Base-by-base conservation (phyloP, 495 filamentous ascomycete species). In the Penicillium soppii region DNA sequence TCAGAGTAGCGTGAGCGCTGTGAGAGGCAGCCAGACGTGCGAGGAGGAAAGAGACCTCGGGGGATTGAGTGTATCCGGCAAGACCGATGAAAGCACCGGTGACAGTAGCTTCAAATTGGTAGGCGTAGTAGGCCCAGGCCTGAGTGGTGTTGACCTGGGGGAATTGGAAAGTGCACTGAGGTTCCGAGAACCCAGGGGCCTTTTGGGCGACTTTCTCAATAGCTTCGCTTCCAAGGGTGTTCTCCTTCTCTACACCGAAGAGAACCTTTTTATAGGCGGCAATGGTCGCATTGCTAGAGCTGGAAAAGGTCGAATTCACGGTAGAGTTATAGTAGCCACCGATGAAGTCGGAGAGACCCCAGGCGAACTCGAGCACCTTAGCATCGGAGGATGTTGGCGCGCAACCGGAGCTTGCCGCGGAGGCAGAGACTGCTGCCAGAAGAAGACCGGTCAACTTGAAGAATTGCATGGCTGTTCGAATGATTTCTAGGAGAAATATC, bases 31-130 rank as follows among this genome's bases (percentile, higher is more conserved):
- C 66, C 43, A 71, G 35, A 38, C 68, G 60, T 8, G 68, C 59
- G 26, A 67, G 30, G 10, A 71, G 54, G 58, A 71, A 69, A 9
- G 68, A 54, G 10, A 69, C 62, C 57, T 71, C 63, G 17, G 66
- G 68, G 0, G 66, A 54, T 37, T 63, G 57, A 33, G 68, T 69
- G 53, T 62, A 71, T 4, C 59, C 68, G 9, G 68, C 53, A 2
- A 61, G 56, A 16, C 61, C 68, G 40, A 69, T 63, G 44, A 62
- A 58, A 25, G 61, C 68, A 25, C 66, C 62, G 29, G 54, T 39
- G 36, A 67, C 55, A 13, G 50, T 61, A 13, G 42, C 23, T 50
- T 71, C 66, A 16, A 71, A 47, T 12, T 44, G 32, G 39, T 59
- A 53, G 20, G 63, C 65, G 20, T 37, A 67, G 32, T 42, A 35